These are phyloP conservation scores for Neofusicoccum sp. DNA, from an alignment of 2,329 filamentous ascomycete genomes.

Conservation along the genomic window DNA sequence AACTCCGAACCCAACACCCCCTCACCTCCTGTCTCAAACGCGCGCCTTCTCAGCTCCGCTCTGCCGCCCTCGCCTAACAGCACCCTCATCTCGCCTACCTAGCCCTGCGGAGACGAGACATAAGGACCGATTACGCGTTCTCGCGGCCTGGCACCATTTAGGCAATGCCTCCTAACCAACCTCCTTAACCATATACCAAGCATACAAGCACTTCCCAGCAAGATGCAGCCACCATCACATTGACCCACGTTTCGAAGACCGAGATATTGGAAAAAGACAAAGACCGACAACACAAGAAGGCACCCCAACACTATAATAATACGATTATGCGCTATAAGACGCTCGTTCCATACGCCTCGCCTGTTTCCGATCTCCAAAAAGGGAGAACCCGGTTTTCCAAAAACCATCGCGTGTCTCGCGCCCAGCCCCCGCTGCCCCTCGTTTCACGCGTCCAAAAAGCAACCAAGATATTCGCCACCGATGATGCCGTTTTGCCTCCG, in stretches of 20 bases:
- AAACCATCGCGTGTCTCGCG: background rate
- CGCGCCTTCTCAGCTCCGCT: background rate
- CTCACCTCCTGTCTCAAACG: conserved; percentile 10
- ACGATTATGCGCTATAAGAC: background rate
- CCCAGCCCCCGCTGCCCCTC: no score
- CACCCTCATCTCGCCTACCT: conserved; percentile 15
- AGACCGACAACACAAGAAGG: background rate
- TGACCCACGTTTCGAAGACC: background rate
- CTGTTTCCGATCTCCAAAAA: conserved; percentile 5
- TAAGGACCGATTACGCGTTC: conserved; percentile 1
- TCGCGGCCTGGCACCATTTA: background rate
- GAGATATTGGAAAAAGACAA: background rate
- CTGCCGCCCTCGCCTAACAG: background rate
- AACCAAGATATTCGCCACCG: no score
- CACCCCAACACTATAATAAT: background rate
- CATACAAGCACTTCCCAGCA: background rate
- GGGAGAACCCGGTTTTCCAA: background rate
- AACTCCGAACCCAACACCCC: conserved; percentile 1
- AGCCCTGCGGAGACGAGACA: background rate
- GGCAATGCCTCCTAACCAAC: background rate
- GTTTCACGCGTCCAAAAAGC: no score
- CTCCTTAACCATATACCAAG: background rate
- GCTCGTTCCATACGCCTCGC: background rate
- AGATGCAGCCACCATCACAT: background rate
- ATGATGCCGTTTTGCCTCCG: no score